Conservation (phyloP, 139 green algal species). For the Coelastrella sp. region DNA sequence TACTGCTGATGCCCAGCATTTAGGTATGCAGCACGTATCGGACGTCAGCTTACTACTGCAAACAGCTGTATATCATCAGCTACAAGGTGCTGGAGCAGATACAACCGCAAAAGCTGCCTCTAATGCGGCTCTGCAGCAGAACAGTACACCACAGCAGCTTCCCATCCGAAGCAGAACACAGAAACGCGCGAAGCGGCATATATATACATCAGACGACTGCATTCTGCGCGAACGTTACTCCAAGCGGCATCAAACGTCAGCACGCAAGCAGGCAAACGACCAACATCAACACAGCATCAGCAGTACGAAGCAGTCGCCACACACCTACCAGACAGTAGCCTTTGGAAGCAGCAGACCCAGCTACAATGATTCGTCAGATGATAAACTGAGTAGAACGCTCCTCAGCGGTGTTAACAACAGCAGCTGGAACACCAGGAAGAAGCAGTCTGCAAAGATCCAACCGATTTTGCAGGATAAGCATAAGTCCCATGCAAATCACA, state of each 20-base stretch:
- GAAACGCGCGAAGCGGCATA: background rate
- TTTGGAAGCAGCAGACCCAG: background rate
- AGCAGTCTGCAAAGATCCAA: no score
- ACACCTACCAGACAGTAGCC: background rate
- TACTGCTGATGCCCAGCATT: background rate
- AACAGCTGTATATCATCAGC: background rate
- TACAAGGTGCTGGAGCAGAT: background rate
- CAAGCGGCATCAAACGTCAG: conserved; percentile 4
- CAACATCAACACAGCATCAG: background rate
- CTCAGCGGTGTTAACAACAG: no score
- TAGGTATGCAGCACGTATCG: background rate
- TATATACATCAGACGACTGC: background rate
- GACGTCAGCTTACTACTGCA: background rate
- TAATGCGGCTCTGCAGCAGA: no score
- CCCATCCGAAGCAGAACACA: background rate
- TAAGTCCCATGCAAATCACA: no score
- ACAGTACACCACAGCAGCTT: background rate
- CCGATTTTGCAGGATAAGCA: no score
- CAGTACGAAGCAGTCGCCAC: background rate
- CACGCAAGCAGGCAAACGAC: background rate
- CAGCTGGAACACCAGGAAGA: no score
- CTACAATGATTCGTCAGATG: no score
- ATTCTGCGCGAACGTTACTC: background rate
- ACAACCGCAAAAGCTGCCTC: background rate
- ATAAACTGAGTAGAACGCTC: no score